These are phyloP conservation scores for Draba incana DNA, from an alignment of 345 rosid genomes.

Conservation along the genomic window DNA sequence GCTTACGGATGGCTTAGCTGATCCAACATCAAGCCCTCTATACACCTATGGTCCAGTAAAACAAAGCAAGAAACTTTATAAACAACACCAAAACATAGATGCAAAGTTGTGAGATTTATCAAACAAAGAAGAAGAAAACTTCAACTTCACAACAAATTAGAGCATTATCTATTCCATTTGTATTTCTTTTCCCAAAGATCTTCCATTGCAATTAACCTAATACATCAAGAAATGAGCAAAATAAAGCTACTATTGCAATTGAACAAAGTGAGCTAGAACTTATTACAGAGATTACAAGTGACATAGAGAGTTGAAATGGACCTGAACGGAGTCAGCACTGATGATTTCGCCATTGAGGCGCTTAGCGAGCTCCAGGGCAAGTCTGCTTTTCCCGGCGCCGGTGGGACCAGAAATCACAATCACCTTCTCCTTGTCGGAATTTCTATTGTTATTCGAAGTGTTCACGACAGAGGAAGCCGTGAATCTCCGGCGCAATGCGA, in stretches of 20 bases:
- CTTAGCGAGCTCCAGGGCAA: conserved; percentile 89
- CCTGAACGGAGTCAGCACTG: conserved; percentile 99
- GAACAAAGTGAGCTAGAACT: background rate
- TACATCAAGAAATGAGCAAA: too few species aligned
- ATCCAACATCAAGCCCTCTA: conserved; percentile 70
- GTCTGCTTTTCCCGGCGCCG: conserved; percentile 85
- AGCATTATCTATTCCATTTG: background rate
- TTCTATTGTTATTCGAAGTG: conserved; percentile 2
- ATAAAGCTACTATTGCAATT: too few species aligned
- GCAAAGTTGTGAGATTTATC: conserved; percentile 1
- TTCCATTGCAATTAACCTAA: background rate
- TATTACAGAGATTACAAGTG: background rate
- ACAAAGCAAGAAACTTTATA: conserved; percentile 2
- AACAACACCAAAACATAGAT: conserved; percentile 4
- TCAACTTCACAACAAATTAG: conserved; percentile 17
- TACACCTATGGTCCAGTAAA: conserved; percentile 58
- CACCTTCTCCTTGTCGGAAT: conserved; percentile 50
- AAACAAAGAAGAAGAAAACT: conserved; percentile 12
- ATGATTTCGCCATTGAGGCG: conserved; percentile 91
- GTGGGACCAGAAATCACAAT: conserved; percentile 93
- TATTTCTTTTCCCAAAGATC: conserved; percentile 1
- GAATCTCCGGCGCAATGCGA: conserved; percentile 43
- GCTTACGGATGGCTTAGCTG: conserved; percentile 55
- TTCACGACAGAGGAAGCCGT: conserved; percentile 42
- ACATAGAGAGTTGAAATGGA: conserved; percentile 17